Base-by-base conservation (phyloP, 352 stramenopile genomes). In the Pythium aphanidermatum region DNA sequence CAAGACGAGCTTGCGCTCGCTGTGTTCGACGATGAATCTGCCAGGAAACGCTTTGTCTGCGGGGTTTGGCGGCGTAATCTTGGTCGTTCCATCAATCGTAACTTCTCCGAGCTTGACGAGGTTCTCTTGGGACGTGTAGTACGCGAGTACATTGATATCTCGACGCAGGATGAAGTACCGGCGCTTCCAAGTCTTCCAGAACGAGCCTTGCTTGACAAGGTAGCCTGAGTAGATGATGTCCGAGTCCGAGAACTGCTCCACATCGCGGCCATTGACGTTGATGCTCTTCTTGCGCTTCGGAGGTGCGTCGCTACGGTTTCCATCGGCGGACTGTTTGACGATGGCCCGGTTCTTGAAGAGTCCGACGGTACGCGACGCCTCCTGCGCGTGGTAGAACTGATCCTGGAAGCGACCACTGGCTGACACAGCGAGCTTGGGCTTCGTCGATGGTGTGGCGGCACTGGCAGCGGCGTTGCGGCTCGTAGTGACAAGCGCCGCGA, bases 161-260 rank as follows among this genome's bases (percentile, higher is more conserved):
- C 76, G 58, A 11, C 82, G 76, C 43, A 94, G 37, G 42, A 94
- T 88, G 38, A 94, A 94, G 46, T 87, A 94, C 16, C 82, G 66
- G 2, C 73, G 71, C 33, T 73, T 64, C 82, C 82, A 94, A 5
- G 74, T 88, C 54, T 90, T 89, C 82, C 82, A 94, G 65, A 92
- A 94, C 24, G 82, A 94, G 14, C 82, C 82, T 28, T 88, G 77
- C 49, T 94, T 94, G 35, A 89, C 65, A 26, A 94, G 55, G 44
- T 89, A 90, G 5, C 82, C 82, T 16, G 65, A 70, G 19, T 70
- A 84, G 30, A 90, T 65, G 34, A 94, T 92, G 38, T 94, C 79
- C 8, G 82, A 69, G 43, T 91, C 77, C 10, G 77, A 91, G 51
- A 94, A 94, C 60, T 90, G 78, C 44, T 94, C 82, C 21, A 86